These are phyloP conservation scores for Exophiala bonariae DNA, from an alignment of 2,329 filamentous ascomycete species.

Conservation along the genomic window DNA sequence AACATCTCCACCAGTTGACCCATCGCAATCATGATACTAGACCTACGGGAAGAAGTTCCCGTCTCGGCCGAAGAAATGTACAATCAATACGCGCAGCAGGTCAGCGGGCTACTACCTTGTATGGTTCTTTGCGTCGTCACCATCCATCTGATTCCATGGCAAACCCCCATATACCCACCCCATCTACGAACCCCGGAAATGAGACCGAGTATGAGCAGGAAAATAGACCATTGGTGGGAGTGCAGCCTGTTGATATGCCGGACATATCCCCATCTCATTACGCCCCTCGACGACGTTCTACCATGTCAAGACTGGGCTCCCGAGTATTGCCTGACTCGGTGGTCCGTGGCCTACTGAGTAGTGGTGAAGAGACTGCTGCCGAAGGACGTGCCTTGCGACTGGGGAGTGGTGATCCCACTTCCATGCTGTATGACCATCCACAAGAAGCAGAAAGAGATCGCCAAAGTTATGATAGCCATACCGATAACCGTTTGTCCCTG, in stretches of 20 bases:
- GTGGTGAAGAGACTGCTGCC: slow-evolving; percentile 46
- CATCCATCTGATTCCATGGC: slow-evolving; percentile 18
- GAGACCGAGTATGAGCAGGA: slow-evolving; percentile 40
- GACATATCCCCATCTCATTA: slow-evolving; percentile 28
- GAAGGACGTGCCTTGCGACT: slow-evolving; percentile 47
- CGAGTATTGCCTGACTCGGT: slow-evolving; percentile 49
- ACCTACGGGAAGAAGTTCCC: slow-evolving; percentile 11
- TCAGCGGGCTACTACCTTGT: slow-evolving; percentile 23
- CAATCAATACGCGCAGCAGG: slow-evolving; percentile 15
- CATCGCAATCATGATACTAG: slow-evolving; percentile 5
- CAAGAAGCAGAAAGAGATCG: background rate
- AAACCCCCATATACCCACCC: too few species aligned
- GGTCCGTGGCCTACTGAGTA: slow-evolving; percentile 43
- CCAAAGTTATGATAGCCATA: background rate
- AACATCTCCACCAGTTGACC: slow-evolving; percentile 14
- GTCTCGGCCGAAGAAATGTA: slow-evolving; percentile 16
- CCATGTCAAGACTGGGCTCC: slow-evolving; percentile 50
- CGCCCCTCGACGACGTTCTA: slow-evolving; percentile 42
- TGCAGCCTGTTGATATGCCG: slow-evolving; percentile 32
- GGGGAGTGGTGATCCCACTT: slow-evolving; percentile 38
- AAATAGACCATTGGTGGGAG: slow-evolving; percentile 34
- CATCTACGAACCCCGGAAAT: slow-evolving; percentile 21
- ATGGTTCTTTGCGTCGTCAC: slow-evolving; percentile 30
- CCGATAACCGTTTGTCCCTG: slow-evolving; percentile 19
- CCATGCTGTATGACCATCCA: slow-evolving; percentile 18